Conservation (phyloP, 2,329 filamentous ascomycete species). For the Pseudogymnoascus sp. region DNA sequence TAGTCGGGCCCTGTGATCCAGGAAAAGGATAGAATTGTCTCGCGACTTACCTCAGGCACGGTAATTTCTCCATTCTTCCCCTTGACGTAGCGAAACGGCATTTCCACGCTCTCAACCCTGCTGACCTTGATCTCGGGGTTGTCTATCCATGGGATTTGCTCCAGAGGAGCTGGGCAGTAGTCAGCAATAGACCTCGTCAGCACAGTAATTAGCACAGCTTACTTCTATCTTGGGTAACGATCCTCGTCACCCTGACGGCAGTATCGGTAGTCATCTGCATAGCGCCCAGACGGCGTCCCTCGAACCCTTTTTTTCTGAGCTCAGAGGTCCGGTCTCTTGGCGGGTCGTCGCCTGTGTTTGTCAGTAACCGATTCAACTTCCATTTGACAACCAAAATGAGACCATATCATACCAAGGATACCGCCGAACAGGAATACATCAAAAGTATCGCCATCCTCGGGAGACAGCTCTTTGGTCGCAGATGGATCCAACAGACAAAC, state of each 20-base stretch:
- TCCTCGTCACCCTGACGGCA: slow-evolving; percentile 84
- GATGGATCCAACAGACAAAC: slow-evolving; percentile 88
- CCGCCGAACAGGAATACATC: slow-evolving; percentile 93
- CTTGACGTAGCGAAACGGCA: slow-evolving; percentile 95
- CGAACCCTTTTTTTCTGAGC: slow-evolving; percentile 85
- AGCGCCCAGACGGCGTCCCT: slow-evolving; percentile 77
- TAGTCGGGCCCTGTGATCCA: slow-evolving; percentile 11
- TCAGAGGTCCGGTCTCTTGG: slow-evolving; percentile 94
- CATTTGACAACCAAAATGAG: background rate
- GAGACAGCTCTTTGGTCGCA: slow-evolving; percentile 71
- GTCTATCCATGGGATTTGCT: slow-evolving; percentile 75
- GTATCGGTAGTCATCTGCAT: slow-evolving; percentile 99
- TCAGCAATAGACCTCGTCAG: slow-evolving; percentile 6
- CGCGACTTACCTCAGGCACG: slow-evolving; percentile 71
- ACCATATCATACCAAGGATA: slow-evolving; percentile 64
- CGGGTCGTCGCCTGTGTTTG: slow-evolving; percentile 71
- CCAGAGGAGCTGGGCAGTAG: slow-evolving; percentile 55
- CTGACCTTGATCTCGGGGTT: slow-evolving; percentile 84
- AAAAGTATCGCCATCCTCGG: slow-evolving; percentile 74
- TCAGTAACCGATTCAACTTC: slow-evolving; percentile 16
- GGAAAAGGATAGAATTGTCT: background rate
- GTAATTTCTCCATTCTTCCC: slow-evolving; percentile 68
- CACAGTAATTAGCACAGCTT: slow-evolving; percentile 25
- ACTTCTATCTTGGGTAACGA: slow-evolving; percentile 81
- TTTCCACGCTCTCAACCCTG: slow-evolving; percentile 87